These are phyloP conservation scores for Arachnomyces sp. DNA, from an alignment of 2,329 filamentous ascomycete genomes.

Conservation along the genomic window DNA sequence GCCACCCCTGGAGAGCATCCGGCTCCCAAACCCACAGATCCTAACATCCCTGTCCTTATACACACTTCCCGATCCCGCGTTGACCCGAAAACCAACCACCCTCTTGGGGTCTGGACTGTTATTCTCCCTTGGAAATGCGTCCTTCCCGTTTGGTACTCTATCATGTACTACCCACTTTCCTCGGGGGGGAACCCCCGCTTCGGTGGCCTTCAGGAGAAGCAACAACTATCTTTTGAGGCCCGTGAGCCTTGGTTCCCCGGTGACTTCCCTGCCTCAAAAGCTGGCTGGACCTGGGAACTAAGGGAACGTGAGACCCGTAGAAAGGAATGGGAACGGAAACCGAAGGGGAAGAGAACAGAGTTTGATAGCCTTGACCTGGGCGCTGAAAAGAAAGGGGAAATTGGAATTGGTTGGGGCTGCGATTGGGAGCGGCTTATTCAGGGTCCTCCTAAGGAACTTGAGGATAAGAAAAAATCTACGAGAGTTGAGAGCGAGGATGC, in stretches of 20 bases:
- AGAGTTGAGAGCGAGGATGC: not conserved
- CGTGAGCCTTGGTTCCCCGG: constrained; percentile 74
- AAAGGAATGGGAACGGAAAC: constrained; percentile 63
- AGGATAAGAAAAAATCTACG: not conserved
- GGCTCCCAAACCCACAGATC: constrained; percentile 52
- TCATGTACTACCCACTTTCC: constrained; percentile 73
- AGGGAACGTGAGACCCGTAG: constrained; percentile 53
- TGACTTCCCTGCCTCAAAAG: constrained; percentile 70
- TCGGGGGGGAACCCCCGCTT: constrained; percentile 74
- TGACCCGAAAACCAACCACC: constrained; percentile 34
- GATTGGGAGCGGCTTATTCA: constrained; percentile 68
- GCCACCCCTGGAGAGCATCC: constrained; percentile 57
- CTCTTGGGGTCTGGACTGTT: constrained; percentile 69
- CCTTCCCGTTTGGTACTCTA: constrained; percentile 70
- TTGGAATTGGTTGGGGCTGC: constrained; percentile 73
- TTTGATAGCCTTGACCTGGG: constrained; percentile 70
- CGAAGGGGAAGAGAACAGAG: constrained; percentile 70
- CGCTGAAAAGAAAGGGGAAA: constrained; percentile 65
- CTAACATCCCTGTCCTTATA: constrained; percentile 67
- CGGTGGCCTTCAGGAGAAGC: constrained; percentile 69
- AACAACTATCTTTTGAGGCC: constrained; percentile 74
- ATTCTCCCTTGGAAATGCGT: constrained; percentile 89
- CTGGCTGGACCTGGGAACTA: constrained; percentile 70
- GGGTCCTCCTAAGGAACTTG: constrained; percentile 14
- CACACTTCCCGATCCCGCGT: constrained; percentile 49